Evolutionary conservation across 2,329 filamentous ascomycete species (phyloP), one percentile per base, ranked within the genome.

Genomic region (Talaromyces sp.): DNA sequence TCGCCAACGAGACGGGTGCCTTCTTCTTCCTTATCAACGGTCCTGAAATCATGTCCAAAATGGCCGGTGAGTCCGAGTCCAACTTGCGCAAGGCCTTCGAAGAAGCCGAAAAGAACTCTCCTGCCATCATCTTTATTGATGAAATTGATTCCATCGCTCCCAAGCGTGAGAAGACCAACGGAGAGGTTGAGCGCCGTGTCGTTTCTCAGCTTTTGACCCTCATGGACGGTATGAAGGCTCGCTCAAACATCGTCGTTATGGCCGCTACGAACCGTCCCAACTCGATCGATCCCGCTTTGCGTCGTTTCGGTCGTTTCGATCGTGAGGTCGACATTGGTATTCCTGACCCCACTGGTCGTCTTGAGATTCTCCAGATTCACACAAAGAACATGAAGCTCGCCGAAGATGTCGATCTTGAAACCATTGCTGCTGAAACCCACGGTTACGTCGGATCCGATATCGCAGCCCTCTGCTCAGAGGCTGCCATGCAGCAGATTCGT

Each of bases 371-470:
- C 61, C 91, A 96, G 78, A 99, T 99, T 66, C 94, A 99, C 84
- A 99, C 94, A 77, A 99, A 99, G 88, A 99, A 99, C 85, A 99
- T 99, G 94, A 99, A 99, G 83, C 85, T 99, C 62, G 91, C 79
- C 60, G 94, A 97, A 59, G 94, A 97, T 68, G 94, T 99, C 62
- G 94, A 99, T 70, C 85, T 99, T 45, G 93, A 97, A 81, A 88
- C 91, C 70, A 97, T 99, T 70, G 94, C 94, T 56, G 86, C 94
- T 31, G 94, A 99, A 81, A 99, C 94, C 48, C 94, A 99, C 81
- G 94, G 94, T 80, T 99, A 97, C 69, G 94, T 99, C 65, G 94
- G 94, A 81, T 97, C 94, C 33, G 94, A 99, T 87, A 82, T 99
- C 75, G 94, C 94, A 60, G 96, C 94, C 31, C 90, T 99, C 61